Conservation (phyloP, 2,329 filamentous ascomycete species). For the Fusarium palustre region DNA sequence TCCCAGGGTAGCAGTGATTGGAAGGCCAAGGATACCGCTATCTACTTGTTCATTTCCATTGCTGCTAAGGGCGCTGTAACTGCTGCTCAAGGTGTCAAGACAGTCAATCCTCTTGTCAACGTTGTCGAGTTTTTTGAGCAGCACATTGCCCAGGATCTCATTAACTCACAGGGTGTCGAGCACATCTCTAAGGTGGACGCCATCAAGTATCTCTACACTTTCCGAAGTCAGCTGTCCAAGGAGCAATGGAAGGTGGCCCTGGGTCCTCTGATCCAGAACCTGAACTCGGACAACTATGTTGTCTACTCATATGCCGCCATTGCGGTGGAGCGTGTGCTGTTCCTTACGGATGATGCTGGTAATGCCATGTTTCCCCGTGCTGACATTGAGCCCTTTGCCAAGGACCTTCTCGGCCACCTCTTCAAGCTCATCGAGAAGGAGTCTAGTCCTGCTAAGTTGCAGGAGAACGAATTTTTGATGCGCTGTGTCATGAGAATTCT, state of each 20-base stretch:
- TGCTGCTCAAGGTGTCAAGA: constrained; percentile 88
- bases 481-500: constrained; percentile 97
- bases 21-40: constrained; percentile 98
- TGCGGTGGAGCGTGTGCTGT: constrained; percentile 92
- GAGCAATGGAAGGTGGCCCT: constrained; percentile 93
- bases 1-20: constrained; percentile 85
- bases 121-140: constrained; percentile 96
- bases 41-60: constrained; percentile 94
- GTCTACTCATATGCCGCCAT: constrained; percentile 98
- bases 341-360: constrained; percentile 79
- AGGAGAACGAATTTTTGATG: constrained; percentile 99
- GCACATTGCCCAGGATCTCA: constrained; percentile 88
- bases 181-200: constrained; percentile 96
- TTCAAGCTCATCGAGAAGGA: constrained; percentile 93
- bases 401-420: constrained; percentile 87
- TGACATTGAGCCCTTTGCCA: constrained; percentile 83
- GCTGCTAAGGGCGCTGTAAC: constrained; percentile 92
- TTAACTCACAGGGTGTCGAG: constrained; percentile 75
- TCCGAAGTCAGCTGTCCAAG: constrained; percentile 92
- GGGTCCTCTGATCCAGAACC: constrained; percentile 88
- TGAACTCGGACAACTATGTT: constrained; percentile 91
- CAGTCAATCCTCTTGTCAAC: constrained; percentile 86
- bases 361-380: constrained; percentile 82
- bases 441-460: constrained; percentile 86
- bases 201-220: constrained; percentile 97